Conservation (phyloP, 108 stramenopile genomes). For the Discostella pseudostelligera region DNA sequence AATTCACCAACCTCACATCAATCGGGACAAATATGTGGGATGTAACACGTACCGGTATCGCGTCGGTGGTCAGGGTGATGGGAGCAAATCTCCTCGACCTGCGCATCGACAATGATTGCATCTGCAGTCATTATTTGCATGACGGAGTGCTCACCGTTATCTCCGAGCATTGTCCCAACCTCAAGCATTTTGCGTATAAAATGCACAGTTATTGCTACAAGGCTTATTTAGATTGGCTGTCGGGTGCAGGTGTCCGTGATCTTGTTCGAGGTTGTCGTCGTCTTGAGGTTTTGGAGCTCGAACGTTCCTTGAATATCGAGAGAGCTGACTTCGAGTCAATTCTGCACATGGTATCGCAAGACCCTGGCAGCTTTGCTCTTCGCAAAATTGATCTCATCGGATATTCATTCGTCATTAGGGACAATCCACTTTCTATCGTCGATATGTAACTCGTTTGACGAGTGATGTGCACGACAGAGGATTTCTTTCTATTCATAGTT, state of each 20-base stretch:
- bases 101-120: slow-evolving; percentile 9
- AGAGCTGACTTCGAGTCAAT: slow-evolving; percentile 7
- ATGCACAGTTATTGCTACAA: slow-evolving; percentile 1
- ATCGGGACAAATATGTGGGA: slow-evolving; percentile 16
- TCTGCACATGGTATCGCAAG: slow-evolving; percentile 6
- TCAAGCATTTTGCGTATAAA: slow-evolving; percentile 24
- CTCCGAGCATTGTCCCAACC: slow-evolving; percentile 17
- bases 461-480: no score
- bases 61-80: slow-evolving; percentile 8
- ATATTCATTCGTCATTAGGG: slow-evolving; percentile 14
- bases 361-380: slow-evolving; percentile 8
- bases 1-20: slow-evolving; percentile 7
- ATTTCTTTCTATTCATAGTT: no score
- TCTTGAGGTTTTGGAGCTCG: slow-evolving; percentile 22
- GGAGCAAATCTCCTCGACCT: slow-evolving; percentile 21
- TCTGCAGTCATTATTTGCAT: slow-evolving; percentile 14
- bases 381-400: slow-evolving; percentile 12
- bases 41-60: not conserved
- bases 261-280: slow-evolving; percentile 19
- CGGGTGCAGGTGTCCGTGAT: slow-evolving; percentile 10
- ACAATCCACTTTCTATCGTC: slow-evolving; percentile 8
- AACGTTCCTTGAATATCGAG: not conserved
- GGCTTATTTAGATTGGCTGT: slow-evolving; percentile 1
- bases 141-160: slow-evolving; percentile 6
- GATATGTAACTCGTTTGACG: not conserved